Base-by-base conservation (phyloP, 768 basidiomycete genomes). In the Bullera alba region DNA sequence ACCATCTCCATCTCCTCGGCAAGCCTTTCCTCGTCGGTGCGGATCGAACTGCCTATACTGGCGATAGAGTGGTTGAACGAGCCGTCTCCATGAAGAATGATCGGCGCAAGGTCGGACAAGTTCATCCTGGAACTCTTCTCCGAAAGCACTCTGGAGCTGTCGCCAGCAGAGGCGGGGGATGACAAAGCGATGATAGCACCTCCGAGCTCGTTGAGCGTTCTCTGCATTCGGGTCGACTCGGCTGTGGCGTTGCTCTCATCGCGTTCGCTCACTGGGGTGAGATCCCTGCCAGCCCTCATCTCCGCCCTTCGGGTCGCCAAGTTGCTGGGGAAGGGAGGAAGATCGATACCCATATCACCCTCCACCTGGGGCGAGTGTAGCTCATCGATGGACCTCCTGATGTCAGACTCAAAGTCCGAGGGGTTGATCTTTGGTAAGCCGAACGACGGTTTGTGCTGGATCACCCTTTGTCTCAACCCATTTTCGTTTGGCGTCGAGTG, bases 1-100 rank as follows among this genome's bases (percentile, higher is more conserved):
- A 68, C 51, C 25, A 52, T 37, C 37, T 68, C 66, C 66, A 68
- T 68, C 51, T 64, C 63, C 28, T 60, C 52, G 2, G 54, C 56
- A 27, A 53, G 42, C 19, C 50, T 60, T 42, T 68, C 66, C 17
- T 48, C 59, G 17, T 57, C 56, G 6, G 42, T 7, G 19, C 12
- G 23, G 36, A 4, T 42, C 25, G 15, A 28, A 42, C 22, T 25
- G 46, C 21, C 15, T 4, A 17, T 17, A 15, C 17, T n/a, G 5
- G 17, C 16, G 10, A 4, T 12, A 21, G 46, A n/a, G 4, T 22
- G 22, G 34, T 47, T n/a, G 14, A 19, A n/a, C 5, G 21, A n/a
- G 17, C 37, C 12, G 14, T 14, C 30, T 15, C 14, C 32, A 25
- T 27, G 5, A 4, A 46, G n/a, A 28, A 46, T 46, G 38, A 39